Percentiles rank a stretch among this genome's conserved stretches.
Evolutionary conservation across 1,139 yeast species (phyloP).

Genomic region (Pichia terricola): DNA sequence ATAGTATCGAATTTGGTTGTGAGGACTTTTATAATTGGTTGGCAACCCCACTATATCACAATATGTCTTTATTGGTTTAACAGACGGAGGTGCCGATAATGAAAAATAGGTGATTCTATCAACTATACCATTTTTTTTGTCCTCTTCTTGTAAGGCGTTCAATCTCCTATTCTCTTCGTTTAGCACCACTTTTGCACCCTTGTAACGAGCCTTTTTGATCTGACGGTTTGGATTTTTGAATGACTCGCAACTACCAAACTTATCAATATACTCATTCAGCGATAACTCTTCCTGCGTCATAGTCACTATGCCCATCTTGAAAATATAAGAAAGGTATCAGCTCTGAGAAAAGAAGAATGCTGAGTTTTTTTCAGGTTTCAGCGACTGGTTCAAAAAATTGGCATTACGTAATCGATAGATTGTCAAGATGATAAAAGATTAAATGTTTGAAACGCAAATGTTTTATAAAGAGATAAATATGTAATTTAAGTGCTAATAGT

Average conservation of each 20-base stretch:
- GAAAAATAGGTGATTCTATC: conserved; percentile 38
- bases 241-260: conserved; percentile 34
- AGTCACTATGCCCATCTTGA: too few relatives aligned
- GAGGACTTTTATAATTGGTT: conserved; percentile 67
- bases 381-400: too few relatives aligned
- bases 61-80: conserved; percentile 71
- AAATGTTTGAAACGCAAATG: too few relatives aligned
- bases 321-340: too few relatives aligned
- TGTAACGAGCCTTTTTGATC: conserved; percentile 53
- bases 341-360: too few relatives aligned
- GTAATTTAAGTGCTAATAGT: too few relatives aligned
- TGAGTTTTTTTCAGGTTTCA: too few relatives aligned
- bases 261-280: conserved; percentile 27
- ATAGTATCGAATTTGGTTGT: conserved; percentile 69
- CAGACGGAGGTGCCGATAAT: conserved; percentile 80
- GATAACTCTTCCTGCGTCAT: neutral
- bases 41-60: conserved; percentile 92
- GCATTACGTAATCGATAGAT: too few relatives aligned
- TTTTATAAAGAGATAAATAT: too few relatives aligned
- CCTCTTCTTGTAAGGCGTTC: conserved; percentile 25
- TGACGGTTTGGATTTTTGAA: conserved; percentile 51
- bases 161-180: conserved; percentile 69
- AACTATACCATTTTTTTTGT: conserved; percentile 17
- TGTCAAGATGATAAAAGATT: too few relatives aligned
- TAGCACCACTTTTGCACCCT: conserved; percentile 65